A percentile compares a stretch with the other conserved stretches of the same genome.
These are phyloP conservation scores for Otatea glauca DNA, from an alignment of 176 grass and related monocot species.

Conservation along the genomic window DNA sequence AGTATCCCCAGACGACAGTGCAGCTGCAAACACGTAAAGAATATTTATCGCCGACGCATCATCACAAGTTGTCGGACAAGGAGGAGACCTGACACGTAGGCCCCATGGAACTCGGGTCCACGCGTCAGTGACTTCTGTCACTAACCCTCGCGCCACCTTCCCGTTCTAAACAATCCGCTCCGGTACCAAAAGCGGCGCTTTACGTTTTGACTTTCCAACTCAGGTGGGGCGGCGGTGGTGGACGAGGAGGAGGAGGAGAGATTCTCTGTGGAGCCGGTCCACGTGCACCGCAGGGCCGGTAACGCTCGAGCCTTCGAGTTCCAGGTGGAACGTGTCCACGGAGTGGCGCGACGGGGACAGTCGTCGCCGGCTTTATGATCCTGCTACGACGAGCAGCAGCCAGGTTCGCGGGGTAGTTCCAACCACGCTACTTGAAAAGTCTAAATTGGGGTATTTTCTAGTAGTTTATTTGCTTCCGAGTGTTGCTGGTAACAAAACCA, in stretches of 20 bases:
- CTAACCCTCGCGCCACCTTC: not conserved
- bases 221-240: not conserved
- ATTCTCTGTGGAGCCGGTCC: not conserved
- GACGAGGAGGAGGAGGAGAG: not conserved
- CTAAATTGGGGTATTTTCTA: not conserved
- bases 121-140: not conserved
- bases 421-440: not conserved
- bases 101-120: not conserved
- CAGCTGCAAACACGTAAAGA: not conserved
- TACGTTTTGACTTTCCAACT: constrained; percentile 2
- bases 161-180: not conserved
- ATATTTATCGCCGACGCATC: not conserved
- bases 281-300: not conserved
- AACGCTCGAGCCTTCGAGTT: not conserved
- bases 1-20: not conserved
- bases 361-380: not conserved
- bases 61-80: not conserved
- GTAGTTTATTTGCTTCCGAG: not conserved
- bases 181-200: not conserved
- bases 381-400: not conserved
- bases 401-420: not conserved
- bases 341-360: not conserved
- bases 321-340: not conserved
- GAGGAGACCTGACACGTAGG: not conserved
- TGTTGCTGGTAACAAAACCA: not conserved